Conservation (phyloP, 2,329 filamentous ascomycete species). For the Sclerotiophoma versabilis region DNA sequence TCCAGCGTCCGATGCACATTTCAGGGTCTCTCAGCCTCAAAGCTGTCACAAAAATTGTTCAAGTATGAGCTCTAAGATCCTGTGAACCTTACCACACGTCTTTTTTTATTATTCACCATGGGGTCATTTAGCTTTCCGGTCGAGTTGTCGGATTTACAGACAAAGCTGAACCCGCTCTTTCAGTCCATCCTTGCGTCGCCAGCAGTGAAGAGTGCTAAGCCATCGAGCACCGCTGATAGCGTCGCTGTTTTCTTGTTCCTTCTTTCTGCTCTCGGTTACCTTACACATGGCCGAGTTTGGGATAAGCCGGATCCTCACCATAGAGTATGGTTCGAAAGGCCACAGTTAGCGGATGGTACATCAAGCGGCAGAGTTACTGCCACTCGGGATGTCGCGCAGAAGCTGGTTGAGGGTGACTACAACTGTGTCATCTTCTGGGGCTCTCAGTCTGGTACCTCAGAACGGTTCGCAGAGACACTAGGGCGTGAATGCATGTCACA, state of each 20-base stretch:
- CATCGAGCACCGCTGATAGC: constrained; percentile 49
- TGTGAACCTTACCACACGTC: background rate
- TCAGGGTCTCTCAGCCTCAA: constrained; percentile 6
- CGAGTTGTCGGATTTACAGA: constrained; percentile 23
- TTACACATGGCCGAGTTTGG: constrained; percentile 54
- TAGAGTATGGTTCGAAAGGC: constrained; percentile 58
- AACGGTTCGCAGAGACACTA: constrained; percentile 53
- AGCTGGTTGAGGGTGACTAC: constrained; percentile 48
- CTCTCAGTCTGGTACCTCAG: constrained; percentile 58
- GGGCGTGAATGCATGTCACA: constrained; percentile 50
- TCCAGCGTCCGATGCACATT: background rate
- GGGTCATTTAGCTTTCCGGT: constrained; percentile 20
- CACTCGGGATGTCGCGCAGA: constrained; percentile 58
- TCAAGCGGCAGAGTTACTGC: constrained; percentile 20
- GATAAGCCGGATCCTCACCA: constrained; percentile 59
- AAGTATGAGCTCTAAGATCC: constrained; percentile 8
- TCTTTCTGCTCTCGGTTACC: constrained; percentile 49
- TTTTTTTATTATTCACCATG: constrained; percentile 14
- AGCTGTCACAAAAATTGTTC: background rate
- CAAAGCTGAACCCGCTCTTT: constrained; percentile 22
- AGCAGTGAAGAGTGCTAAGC: constrained; percentile 30
- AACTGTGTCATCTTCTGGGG: constrained; percentile 56
- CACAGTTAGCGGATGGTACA: constrained; percentile 52
- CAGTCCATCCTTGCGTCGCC: constrained; percentile 18
- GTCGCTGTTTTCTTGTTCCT: constrained; percentile 47